Evolutionary conservation across 2,329 filamentous ascomycete species (phyloP).

Genomic region (Venturia oleaginea): DNA sequence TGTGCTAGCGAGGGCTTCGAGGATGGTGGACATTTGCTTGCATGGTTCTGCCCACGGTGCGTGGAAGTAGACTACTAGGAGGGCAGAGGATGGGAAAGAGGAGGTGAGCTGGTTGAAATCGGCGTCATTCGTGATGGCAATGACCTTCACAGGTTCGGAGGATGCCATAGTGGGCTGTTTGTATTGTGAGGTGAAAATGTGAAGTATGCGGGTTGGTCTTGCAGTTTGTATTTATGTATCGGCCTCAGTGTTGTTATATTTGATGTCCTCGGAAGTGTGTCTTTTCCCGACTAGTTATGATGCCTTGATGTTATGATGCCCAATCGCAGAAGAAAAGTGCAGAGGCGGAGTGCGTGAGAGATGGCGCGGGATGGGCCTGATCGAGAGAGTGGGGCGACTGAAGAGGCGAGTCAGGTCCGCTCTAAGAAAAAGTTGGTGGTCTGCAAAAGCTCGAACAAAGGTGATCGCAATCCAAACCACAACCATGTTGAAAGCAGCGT

Average conservation of each 20-base stretch:
- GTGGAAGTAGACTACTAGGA: slow-evolving; percentile 88
- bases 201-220: neutral
- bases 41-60: slow-evolving; percentile 95
- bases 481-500: slow-evolving; percentile 11
- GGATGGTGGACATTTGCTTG: slow-evolving; percentile 82
- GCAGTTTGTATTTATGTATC: neutral
- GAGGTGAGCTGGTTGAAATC: slow-evolving; percentile 63
- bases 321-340: slow-evolving; percentile 5
- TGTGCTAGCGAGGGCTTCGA: slow-evolving; percentile 75
- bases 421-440: neutral
- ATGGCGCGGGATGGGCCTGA: neutral
- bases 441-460: neutral
- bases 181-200: neutral
- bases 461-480: neutral
- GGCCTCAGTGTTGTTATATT: neutral
- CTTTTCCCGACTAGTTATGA: neutral
- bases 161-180: neutral
- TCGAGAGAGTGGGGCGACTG: neutral
- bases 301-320: neutral
- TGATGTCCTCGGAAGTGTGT: neutral
- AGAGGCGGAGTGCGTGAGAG: neutral
- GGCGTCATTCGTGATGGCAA: slow-evolving; percentile 63
- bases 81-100: slow-evolving; percentile 57
- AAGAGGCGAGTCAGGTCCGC: too few relatives aligned
- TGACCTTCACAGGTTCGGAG: slow-evolving; percentile 43